Evolutionary conservation across 1,284 basidiomycete genomes (phyloP).

Genomic region (Pholiota adiposa): DNA sequence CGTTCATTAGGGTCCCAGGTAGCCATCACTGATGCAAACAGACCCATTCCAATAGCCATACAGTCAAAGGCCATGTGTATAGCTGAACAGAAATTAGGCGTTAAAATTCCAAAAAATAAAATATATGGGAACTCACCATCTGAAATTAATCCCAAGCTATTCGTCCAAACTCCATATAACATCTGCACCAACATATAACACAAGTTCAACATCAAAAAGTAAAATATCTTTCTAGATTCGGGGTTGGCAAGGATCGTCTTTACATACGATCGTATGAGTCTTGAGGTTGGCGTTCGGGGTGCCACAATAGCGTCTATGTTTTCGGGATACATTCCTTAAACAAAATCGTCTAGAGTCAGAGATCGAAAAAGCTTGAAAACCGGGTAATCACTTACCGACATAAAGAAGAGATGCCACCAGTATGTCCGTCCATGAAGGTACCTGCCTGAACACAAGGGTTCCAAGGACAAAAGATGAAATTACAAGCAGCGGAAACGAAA

Average conservation of each 20-base stretch:
- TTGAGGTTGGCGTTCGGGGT: conserved; percentile 58
- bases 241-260: conserved; percentile 90
- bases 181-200: conserved; percentile 96
- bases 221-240: conserved; percentile 95
- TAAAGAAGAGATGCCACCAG: conserved; percentile 56
- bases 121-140: conserved; percentile 69
- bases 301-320: conserved; percentile 46
- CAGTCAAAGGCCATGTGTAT: conserved; percentile 99
- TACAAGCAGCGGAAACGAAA: conserved; percentile 57
- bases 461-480: conserved; percentile 52
- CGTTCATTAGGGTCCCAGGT: conserved; percentile 94
- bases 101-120: background rate
- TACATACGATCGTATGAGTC: conserved; percentile 74
- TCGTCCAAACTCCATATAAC: conserved; percentile 97
- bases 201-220: conserved; percentile 94
- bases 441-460: conserved; percentile 55
- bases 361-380: background rate
- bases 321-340: conserved; percentile 60
- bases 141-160: conserved; percentile 94
- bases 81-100: conserved; percentile 51
- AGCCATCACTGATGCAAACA: conserved; percentile 97
- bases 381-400: conserved; percentile 50
- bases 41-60: conserved; percentile 94
- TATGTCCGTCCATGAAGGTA: conserved; percentile 58
- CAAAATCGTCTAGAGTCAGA: conserved; percentile 4